Percentiles rank a stretch among this genome's conserved stretches.
Evolutionary conservation across 2,329 filamentous ascomycete genomes (phyloP).

Genomic region (Aureobasidium sp.): DNA sequence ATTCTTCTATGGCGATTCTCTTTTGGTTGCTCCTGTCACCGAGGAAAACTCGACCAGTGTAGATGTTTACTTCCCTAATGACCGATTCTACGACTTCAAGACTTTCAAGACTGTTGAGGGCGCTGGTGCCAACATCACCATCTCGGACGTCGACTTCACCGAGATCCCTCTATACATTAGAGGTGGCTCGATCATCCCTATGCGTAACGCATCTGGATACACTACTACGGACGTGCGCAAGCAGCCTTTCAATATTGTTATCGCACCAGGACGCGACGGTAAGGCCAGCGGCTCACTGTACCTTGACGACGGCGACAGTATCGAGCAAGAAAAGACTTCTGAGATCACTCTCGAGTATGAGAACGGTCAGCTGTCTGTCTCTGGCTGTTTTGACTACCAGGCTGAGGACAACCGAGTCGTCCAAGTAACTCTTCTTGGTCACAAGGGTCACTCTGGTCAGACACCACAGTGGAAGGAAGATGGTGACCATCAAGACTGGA

Average conservation of each 20-base stretch:
- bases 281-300: conserved; percentile 61
- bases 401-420: neutral
- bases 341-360: conserved; percentile 52
- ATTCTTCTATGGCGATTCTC: conserved; percentile 50
- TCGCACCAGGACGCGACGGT: conserved; percentile 56
- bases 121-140: conserved; percentile 34
- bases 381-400: conserved; percentile 11
- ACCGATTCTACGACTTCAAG: conserved; percentile 54
- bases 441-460: neutral
- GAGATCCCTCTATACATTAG: conserved; percentile 60
- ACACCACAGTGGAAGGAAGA: neutral
- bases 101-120: conserved; percentile 41
- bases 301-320: conserved; percentile 65
- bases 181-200: conserved; percentile 55
- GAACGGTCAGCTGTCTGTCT: conserved; percentile 37
- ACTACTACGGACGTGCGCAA: conserved; percentile 56
- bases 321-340: conserved; percentile 49
- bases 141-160: conserved; percentile 39
- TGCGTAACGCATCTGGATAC: conserved; percentile 47
- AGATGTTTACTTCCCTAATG: conserved; percentile 48
- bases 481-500: neutral
- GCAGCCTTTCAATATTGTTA: conserved; percentile 61
- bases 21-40: conserved; percentile 50
- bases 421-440: neutral
- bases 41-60: conserved; percentile 45